Percentiles rank a stretch among this genome's conserved stretches.
Conservation (phyloP, 805 yeast species). For the Saccharomycopsis babjevae region DNA sequence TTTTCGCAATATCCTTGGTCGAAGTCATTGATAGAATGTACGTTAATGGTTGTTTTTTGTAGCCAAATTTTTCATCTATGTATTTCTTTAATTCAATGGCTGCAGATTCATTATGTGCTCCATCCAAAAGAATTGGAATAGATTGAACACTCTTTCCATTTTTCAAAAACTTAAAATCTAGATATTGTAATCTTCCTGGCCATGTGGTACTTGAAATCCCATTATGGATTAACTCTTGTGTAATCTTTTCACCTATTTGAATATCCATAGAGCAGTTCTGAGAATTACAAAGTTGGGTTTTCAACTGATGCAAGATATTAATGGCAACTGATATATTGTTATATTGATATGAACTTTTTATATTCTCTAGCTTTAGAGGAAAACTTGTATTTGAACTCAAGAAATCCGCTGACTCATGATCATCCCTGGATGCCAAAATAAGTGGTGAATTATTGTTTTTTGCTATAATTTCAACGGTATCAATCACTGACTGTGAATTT, state of each 20-base stretch:
- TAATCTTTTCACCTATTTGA: conserved; percentile 24
- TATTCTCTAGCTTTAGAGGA: neutral
- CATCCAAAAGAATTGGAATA: conserved; percentile 54
- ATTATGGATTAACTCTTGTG: conserved; percentile 27
- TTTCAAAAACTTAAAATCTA: conserved; percentile 25
- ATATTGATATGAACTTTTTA: conserved; percentile 51
- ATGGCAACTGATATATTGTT: conserved; percentile 64
- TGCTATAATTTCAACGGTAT: conserved; percentile 35
- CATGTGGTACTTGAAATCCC: conserved; percentile 55
- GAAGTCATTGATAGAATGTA: conserved; percentile 68
- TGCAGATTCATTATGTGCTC: conserved; percentile 87
- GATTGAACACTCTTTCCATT: conserved; percentile 17
- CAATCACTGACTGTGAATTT: conserved; percentile 42
- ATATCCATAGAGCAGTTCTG: conserved; percentile 13
- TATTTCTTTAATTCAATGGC: conserved; percentile 60
- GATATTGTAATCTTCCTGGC: conserved; percentile 79
- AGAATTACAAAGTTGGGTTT: conserved; percentile 18
- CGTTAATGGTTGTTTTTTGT: conserved; percentile 22
- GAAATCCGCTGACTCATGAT: neutral
- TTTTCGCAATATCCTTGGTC: conserved; percentile 50
- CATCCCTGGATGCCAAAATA: conserved; percentile 12
- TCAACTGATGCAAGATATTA: conserved; percentile 35
- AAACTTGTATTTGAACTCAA: neutral
- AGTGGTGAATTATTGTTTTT: conserved; percentile 24
- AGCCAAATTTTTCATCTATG: conserved; percentile 26